Evolutionary conservation across 176 grass and related monocot species (phyloP), one percentile per base, ranked within the genome.

Genomic region (Microstegium vimineum): DNA sequence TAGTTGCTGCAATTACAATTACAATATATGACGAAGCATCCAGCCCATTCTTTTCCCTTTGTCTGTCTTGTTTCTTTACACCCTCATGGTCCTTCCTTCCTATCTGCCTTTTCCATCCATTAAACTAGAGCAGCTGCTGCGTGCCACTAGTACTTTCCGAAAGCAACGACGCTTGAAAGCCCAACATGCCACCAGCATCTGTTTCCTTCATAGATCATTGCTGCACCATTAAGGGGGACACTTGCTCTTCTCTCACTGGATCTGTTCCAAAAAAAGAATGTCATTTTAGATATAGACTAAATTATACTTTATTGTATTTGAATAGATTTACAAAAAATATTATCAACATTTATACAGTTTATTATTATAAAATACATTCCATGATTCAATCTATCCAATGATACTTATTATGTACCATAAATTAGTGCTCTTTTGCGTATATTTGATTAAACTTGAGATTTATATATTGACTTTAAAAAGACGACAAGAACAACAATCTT

Each of bases 131-230:
- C 40, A 10, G 31, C 40, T 52, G 71, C 16, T 66, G 28, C 43
- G 12, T 43, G 36, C 68, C n/a, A n/a, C n/a, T 14, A 54, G 6
- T 22, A 14, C 82, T 86, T 86, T 72, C 12, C 28, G 46, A 89
- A 86, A 66, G 63, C 64, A 82, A 71, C 68, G 38, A 65, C 28
- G 27, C 25, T 66, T 81, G 71, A 77, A 76, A 65, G 76, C 63
- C 71, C 52, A 85, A 73, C 76, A 65, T 22, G 49, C n/a, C 69
- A 84, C 41, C 8, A 52, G 70, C 62, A 75, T 51, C 38, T 66
- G 73, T 52, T 82, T 90, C 78, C 72, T 57, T 73, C 60, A 20
- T 66, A 71, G 83, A 85, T 82, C 57, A 86, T 82, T 73, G 72
- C 56, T 20, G 76, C 40, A n/a, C n/a, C n/a, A n/a, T n/a, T 12